Evolutionary conservation across 139 green algal genomes (phyloP), one percentile per base, ranked within the genome.

Genomic region (Micractinium sp.): DNA sequence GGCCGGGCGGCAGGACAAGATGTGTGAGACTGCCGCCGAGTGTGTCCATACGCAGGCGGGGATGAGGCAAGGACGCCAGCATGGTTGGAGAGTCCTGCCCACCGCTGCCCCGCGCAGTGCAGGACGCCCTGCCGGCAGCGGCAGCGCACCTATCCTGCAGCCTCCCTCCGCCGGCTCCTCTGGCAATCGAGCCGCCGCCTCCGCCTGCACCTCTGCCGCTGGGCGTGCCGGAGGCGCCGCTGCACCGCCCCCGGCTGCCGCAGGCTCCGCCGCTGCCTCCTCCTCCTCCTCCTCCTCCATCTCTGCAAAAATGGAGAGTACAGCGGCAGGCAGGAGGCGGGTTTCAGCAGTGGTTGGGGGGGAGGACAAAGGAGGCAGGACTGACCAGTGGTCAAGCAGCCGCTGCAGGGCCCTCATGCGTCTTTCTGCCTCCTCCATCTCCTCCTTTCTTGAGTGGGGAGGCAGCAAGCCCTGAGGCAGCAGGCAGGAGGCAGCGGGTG

Each of bases 111-210:
- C 60, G 15, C 60, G 15, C 14, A 14, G 16, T 16, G 15, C 60
- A 14, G 15, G 15, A 67, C 60, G 60, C 60, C 15, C 60, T 23
- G 15, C 60, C 60, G 15, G 16, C 60, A 67, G 18, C 29, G 13
- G 29, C 79, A 7, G 20, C 74, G 93, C 94, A 90, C 89, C 91
- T 71, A 93, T 41, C 18, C 92, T 87, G 83, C 94, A 94, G 38
- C 84, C 76, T 39, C 85, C 86, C 19, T 85, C 94, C 14, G 81
- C 84, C 20, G 95, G 92, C 90, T 97, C 95, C 12, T 88, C 36
- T 4, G 92, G 94, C 79, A 97, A 78, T 0, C 91, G 84, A 0
- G 85, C 90, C 29, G 80, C 77, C 18, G 93, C 94, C 73, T 88
- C 93, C 20, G 91, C 91, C 66, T 87, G 63, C 22, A 90, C 78